Evolutionary conservation across 2,329 filamentous ascomycete genomes (phyloP).

Genomic region (Zymoseptoria brevis): DNA sequence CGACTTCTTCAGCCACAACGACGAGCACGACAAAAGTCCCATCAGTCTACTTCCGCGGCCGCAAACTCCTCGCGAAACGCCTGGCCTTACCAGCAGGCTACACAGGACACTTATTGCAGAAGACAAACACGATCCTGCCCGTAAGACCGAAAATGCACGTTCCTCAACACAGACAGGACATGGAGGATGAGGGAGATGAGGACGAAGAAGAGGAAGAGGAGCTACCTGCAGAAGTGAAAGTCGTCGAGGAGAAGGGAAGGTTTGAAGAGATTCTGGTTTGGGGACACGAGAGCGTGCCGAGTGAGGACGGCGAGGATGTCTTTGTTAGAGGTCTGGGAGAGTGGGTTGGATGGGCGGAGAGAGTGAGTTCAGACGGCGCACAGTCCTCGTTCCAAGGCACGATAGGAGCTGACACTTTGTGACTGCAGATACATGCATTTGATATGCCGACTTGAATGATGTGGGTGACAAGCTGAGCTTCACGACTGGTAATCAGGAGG

Average conservation of each 20-base stretch:
- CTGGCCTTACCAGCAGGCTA: slow-evolving; percentile 65
- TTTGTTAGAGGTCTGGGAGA: slow-evolving; percentile 71
- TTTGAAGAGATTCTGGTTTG: slow-evolving; percentile 78
- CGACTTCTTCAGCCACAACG: background rate
- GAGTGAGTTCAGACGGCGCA: slow-evolving; percentile 41
- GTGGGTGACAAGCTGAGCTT: background rate
- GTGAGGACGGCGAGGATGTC: slow-evolving; percentile 49
- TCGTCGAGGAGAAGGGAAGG: slow-evolving; percentile 54
- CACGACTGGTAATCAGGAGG: background rate
- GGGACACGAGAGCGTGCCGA: slow-evolving; percentile 64
- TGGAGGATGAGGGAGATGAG: slow-evolving; percentile 31
- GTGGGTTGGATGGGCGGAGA: slow-evolving; percentile 67
- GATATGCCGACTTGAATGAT: background rate
- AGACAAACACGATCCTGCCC: slow-evolving; percentile 19
- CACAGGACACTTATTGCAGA: slow-evolving; percentile 34
- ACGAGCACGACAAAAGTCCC: slow-evolving; percentile 4
- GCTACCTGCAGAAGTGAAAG: slow-evolving; percentile 43
- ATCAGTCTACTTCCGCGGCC: slow-evolving; percentile 67
- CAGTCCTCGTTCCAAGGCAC: background rate
- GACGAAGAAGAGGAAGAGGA: slow-evolving; percentile 39
- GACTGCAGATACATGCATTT: slow-evolving; percentile 9
- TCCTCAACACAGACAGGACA: background rate
- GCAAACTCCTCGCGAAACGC: slow-evolving; percentile 63
- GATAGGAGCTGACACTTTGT: background rate
- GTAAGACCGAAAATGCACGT: background rate